These are phyloP conservation scores for Phenoliferia sp. DNA, from an alignment of 1,284 basidiomycete species.

Conservation along the genomic window DNA sequence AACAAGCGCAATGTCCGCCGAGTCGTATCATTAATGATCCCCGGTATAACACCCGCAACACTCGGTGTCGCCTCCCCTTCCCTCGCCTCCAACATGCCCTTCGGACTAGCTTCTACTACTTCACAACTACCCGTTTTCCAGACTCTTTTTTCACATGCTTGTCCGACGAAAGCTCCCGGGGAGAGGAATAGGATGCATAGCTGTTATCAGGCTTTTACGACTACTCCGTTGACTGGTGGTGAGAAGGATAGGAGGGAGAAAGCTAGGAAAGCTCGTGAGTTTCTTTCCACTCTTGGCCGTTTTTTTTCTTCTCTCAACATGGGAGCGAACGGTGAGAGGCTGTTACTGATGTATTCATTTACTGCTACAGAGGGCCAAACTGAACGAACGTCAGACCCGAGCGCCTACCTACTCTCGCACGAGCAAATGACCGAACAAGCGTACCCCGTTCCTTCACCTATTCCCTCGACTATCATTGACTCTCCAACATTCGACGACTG, in stretches of 20 bases:
- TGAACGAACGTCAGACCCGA: conserved; percentile 52
- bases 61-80: conserved; percentile 59
- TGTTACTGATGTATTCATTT: not conserved
- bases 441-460: conserved; percentile 79
- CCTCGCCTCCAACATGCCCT: conserved; percentile 52
- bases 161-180: conserved; percentile 82
- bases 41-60: conserved; percentile 67
- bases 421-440: conserved; percentile 88
- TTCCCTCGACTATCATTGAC: conserved; percentile 47
- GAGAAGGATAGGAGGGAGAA: conserved; percentile 63
- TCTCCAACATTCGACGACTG: conserved; percentile 27
- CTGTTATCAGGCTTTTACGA: conserved; percentile 74
- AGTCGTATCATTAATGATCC: conserved; percentile 70
- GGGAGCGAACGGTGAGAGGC: not conserved
- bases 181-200: conserved; percentile 77
- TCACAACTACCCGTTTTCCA: conserved; percentile 65
- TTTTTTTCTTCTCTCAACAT: not conserved
- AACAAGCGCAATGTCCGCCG: conserved; percentile 66
- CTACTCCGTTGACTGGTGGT: conserved; percentile 66
- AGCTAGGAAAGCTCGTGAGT: conserved; percentile 56
- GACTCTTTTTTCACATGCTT: conserved; percentile 80
- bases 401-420: conserved; percentile 65
- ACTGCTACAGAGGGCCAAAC: conserved; percentile 24
- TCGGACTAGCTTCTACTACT: conserved; percentile 34
- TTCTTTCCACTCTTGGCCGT: not conserved